These are phyloP conservation scores for Quercus lobata DNA, from an alignment of 331 rosid genomes.

Conservation along the genomic window DNA sequence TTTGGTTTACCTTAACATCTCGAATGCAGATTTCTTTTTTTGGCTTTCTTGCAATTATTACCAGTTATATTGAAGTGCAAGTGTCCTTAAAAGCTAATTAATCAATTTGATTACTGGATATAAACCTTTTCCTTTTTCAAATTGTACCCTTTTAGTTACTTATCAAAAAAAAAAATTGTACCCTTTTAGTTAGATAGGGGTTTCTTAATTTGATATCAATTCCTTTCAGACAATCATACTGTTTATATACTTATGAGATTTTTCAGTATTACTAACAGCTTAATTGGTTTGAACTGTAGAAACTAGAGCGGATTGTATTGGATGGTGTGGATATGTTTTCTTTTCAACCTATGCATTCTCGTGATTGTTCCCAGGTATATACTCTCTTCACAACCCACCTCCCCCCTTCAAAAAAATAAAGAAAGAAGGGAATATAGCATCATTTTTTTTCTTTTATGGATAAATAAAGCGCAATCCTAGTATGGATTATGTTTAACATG, in stretches of 20 bases:
- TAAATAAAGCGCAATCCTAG: background rate
- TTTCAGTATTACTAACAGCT: constrained; percentile 7
- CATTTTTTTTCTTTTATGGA: background rate
- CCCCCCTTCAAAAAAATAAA: background rate
- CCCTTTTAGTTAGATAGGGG: background rate
- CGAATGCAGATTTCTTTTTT: background rate
- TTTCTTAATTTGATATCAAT: background rate
- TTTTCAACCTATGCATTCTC: constrained; percentile 84
- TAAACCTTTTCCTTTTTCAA: background rate
- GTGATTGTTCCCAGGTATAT: constrained; percentile 84
- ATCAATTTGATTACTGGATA: background rate
- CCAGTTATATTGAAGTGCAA: background rate
- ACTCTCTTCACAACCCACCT: background rate
- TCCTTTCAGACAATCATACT: background rate
- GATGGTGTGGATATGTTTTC: constrained; percentile 65
- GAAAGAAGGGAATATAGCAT: no score
- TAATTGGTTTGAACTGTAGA: constrained; percentile 37
- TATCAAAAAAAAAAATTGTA: no score
- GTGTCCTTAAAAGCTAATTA: background rate
- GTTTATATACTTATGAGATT: background rate
- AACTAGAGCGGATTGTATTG: constrained; percentile 70
- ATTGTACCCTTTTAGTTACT: background rate
- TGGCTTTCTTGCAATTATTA: background rate
- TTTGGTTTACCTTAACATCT: background rate
- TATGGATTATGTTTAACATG: background rate